These are phyloP conservation scores for Tetracentron sinense DNA, from an alignment of 164 flowering plant genomes.

Conservation along the genomic window DNA sequence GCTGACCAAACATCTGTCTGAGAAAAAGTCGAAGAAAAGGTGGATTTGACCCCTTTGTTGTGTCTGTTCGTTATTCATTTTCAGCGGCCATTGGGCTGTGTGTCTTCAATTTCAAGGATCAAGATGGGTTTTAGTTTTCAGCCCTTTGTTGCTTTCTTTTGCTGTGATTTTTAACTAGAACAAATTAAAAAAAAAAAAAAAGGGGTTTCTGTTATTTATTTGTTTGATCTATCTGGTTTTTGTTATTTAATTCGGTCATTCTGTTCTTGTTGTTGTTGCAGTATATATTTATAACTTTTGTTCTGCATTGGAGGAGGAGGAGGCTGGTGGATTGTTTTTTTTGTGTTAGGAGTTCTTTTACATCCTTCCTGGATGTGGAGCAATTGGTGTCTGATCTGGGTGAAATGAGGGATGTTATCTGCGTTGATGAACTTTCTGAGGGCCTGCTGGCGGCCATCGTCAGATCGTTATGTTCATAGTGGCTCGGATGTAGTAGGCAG, in stretches of 20 bases:
- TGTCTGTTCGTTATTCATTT: too few relatives aligned
- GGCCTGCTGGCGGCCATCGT: conserved; percentile 65
- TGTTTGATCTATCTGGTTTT: background rate
- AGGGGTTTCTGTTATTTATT: too few relatives aligned
- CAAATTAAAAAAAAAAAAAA: too few relatives aligned
- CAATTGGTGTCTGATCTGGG: conserved; percentile 36
- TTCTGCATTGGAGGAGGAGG: conserved; percentile 32
- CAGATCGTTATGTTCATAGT: conserved; percentile 41
- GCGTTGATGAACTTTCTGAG: conserved; percentile 61
- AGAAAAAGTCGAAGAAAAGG: conserved; percentile 4
- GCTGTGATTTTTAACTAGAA: too few relatives aligned
- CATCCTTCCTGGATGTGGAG: conserved; percentile 42
- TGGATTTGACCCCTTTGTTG: conserved; percentile 12
- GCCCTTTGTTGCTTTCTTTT: too few relatives aligned
- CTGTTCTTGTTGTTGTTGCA: background rate
- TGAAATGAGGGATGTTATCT: conserved; percentile 84
- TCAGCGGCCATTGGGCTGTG: too few relatives aligned
- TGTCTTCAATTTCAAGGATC: too few relatives aligned
- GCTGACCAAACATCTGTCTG: conserved; percentile 9
- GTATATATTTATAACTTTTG: background rate
- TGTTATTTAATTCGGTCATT: background rate
- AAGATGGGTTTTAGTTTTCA: too few relatives aligned
- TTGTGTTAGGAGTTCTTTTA: conserved; percentile 1
- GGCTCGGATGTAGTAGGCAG: conserved; percentile 52
- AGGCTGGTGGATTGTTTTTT: conserved; percentile 4